Evolutionary conservation across 1,284 basidiomycete species (phyloP), one percentile per base, ranked within the genome.

Genomic region (Rhodotorula mucilaginosa): DNA sequence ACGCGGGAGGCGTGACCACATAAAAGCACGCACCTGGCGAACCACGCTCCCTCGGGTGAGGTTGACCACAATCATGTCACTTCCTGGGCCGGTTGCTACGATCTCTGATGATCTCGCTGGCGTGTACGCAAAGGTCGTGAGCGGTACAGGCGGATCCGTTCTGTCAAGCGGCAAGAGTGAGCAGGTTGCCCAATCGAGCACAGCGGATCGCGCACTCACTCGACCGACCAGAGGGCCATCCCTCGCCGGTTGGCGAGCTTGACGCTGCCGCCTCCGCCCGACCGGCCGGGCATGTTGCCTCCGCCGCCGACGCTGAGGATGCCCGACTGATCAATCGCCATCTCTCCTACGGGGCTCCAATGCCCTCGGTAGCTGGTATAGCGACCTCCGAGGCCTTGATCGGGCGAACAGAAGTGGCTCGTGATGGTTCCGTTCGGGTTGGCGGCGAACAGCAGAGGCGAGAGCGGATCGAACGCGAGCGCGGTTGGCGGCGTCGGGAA

Each of bases 171-270:
- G 49, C 49, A 58, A 21, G n/a, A 18, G 59, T 31, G 59, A 47
- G 29, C 29, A 21, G 29, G 46, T 18, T 7, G 47, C 19, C 8
- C 29, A n/a, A 5, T 10, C 46, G 47, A 47, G 3, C 12, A 3
- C 12, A 39, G n/a, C 3, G 47, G 18, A 16, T 13, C 4, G 18
- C 19, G 63, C 65, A 54, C 77, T 63, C 34, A 78, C 77, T 76
- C 68, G 31, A 76, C 66, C 48, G 69, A 74, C 83, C 83, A 83
- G 46, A 79, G 77, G 1, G 78, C 76, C 31, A 83, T 63, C 3
- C 82, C 83, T 29, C 79, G 73, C n/a, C 82, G 75, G 51, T 78
- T 80, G 8, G 81, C 80, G 48, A 81, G 79, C 75, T 82, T 81
- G 69, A 83, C 74, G 61, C 76, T 77, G 6, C 74, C 74, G 12